Conservation (phyloP, 2,329 filamentous ascomycete species). For the Neocucurbitaria cava region DNA sequence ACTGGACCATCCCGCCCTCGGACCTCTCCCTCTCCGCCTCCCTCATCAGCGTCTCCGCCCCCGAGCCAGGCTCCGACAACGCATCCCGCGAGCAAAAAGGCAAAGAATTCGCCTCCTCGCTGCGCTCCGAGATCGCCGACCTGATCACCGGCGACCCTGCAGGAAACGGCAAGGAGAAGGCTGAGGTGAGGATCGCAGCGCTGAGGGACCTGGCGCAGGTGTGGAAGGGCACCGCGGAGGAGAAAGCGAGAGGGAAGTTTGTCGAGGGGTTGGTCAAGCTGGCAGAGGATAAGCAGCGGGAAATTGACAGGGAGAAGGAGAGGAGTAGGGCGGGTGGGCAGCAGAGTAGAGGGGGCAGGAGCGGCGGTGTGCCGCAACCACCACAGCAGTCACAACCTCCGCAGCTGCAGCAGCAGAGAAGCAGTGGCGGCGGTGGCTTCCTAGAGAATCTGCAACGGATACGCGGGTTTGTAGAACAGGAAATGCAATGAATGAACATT, state of each 20-base stretch:
- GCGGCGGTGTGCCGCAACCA: constrained; percentile 29
- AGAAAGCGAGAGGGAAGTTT: constrained; percentile 81
- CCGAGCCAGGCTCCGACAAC: constrained; percentile 70
- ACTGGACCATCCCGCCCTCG: constrained; percentile 89
- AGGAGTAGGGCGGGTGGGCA: constrained; percentile 22
- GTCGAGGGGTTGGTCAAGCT: constrained; percentile 81
- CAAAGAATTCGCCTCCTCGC: constrained; percentile 74
- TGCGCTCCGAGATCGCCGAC: constrained; percentile 74
- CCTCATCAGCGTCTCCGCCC: constrained; percentile 88
- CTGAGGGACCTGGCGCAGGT: constrained; percentile 78
- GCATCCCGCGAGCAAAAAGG: constrained; percentile 85
- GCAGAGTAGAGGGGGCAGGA: constrained; percentile 29
- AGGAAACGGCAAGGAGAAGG: constrained; percentile 72
- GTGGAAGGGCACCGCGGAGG: constrained; percentile 96
- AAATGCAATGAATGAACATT: neutral
- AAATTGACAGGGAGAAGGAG: constrained; percentile 50
- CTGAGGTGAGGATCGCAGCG: constrained; percentile 75
- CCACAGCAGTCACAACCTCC: constrained; percentile 17
- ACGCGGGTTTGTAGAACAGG: constrained; percentile 43
- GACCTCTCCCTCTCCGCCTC: constrained; percentile 84
- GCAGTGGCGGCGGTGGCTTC: constrained; percentile 47
- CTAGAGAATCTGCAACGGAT: constrained; percentile 50
- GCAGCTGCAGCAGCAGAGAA: constrained; percentile 29
- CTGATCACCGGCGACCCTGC: constrained; percentile 65
- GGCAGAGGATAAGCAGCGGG: constrained; percentile 74